Percentiles rank a stretch among this genome's conserved stretches.
Evolutionary conservation across 106 monocot genomes (phyloP).

Genomic region (Xerophyta viscosa): DNA sequence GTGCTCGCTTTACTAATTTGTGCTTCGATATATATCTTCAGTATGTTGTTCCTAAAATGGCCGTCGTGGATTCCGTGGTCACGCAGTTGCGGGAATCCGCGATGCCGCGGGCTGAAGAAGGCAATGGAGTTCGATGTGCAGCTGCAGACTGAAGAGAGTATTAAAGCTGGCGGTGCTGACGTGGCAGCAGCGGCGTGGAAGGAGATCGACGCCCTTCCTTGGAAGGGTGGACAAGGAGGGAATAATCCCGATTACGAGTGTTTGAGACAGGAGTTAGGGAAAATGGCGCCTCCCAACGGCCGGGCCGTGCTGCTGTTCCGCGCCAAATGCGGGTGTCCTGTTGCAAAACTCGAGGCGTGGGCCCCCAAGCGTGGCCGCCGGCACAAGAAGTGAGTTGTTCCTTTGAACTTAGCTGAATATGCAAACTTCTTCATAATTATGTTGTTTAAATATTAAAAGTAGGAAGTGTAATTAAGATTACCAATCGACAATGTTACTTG

Average conservation of each 20-base stretch:
- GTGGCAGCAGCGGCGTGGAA: constrained; percentile 31
- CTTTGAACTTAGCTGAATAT: neutral
- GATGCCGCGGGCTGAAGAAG: constrained; percentile 55
- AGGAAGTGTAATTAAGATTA: too few species aligned
- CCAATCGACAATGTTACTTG: too few species aligned
- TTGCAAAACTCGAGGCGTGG: constrained; percentile 70
- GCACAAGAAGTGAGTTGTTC: constrained; percentile 33
- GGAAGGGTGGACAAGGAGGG: constrained; percentile 83
- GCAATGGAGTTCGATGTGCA: constrained; percentile 81
- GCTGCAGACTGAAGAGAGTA: constrained; percentile 69
- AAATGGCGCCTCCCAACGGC: constrained; percentile 79
- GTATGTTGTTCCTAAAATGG: neutral
- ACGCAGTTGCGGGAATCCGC: constrained; percentile 39
- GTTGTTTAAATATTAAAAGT: too few species aligned
- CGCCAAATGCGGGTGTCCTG: constrained; percentile 54
- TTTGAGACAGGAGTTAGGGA: constrained; percentile 59
- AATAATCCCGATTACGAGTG: constrained; percentile 90
- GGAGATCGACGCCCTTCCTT: constrained; percentile 81
- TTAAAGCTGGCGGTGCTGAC: constrained; percentile 8
- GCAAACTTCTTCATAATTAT: too few species aligned
- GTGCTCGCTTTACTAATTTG: neutral
- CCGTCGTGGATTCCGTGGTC: neutral
- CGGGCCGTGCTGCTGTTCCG: constrained; percentile 85
- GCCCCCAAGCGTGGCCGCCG: constrained; percentile 39
- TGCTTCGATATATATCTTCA: constrained; percentile 12